Percentiles rank a stretch among this genome's conserved stretches.
Conservation (phyloP, 1,284 basidiomycete genomes). For the Inonotus obliquus region DNA sequence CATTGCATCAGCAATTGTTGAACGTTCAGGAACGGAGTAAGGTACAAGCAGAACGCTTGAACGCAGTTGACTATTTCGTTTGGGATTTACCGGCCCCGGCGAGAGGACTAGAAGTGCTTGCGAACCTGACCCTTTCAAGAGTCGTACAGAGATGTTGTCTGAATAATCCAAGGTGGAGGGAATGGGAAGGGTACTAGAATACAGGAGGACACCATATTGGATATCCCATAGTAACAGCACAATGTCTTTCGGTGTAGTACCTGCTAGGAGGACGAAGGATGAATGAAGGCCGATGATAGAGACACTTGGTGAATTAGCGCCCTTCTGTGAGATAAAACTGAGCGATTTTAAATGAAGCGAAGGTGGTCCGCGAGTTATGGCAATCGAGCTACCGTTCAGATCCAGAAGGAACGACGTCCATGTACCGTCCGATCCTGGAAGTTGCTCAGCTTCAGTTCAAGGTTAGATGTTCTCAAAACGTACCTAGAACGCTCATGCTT, state of each 20-base stretch:
- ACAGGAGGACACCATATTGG: constrained; percentile 61
- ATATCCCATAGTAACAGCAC: constrained; percentile 66
- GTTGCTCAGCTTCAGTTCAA: neutral
- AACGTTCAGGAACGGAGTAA: constrained; percentile 41
- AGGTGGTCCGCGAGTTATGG: constrained; percentile 18
- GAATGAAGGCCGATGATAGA: constrained; percentile 53
- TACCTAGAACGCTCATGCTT: constrained; percentile 46
- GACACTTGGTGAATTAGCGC: constrained; percentile 22
- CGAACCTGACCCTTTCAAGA: constrained; percentile 32
- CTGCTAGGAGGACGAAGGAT: constrained; percentile 59
- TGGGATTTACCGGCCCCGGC: constrained; percentile 22
- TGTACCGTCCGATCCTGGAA: constrained; percentile 5
- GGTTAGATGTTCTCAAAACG: constrained; percentile 20
- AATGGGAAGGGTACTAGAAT: constrained; percentile 46
- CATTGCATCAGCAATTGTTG: constrained; percentile 59
- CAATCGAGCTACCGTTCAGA: neutral
- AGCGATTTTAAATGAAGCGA: constrained; percentile 23
- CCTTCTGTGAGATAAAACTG: constrained; percentile 23
- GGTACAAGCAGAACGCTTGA: constrained; percentile 59
- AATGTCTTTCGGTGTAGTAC: constrained; percentile 43
- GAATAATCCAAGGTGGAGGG: constrained; percentile 45
- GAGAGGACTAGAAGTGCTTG: constrained; percentile 56
- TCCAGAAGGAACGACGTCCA: constrained; percentile 12
- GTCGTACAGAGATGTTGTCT: constrained; percentile 29
- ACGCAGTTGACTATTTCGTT: constrained; percentile 29